Evolutionary conservation across 2,329 filamentous ascomycete genomes (phyloP).

Genomic region (Pseudonectria foliicola): DNA sequence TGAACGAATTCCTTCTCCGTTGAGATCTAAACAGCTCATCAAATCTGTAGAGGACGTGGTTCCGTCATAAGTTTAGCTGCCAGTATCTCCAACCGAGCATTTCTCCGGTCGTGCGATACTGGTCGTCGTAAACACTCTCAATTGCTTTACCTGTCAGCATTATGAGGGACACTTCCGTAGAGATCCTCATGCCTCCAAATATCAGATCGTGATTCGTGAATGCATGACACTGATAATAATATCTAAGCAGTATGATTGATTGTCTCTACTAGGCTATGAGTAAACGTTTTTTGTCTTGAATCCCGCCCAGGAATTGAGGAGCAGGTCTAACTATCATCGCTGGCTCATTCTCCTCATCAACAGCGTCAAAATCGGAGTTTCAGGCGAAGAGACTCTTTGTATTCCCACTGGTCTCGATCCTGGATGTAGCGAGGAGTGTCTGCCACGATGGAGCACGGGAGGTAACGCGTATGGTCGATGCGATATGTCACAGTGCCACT

Average conservation of each 20-base stretch:
- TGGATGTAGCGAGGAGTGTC: slow-evolving; percentile 1
- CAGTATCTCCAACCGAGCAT: too few relatives aligned
- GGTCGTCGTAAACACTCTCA: too few relatives aligned
- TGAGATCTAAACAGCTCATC: too few relatives aligned
- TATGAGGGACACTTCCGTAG: background rate
- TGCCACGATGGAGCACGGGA: slow-evolving; percentile 3
- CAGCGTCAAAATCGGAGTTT: background rate
- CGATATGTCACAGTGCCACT: slow-evolving; percentile 1
- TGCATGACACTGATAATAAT: background rate
- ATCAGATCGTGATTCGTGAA: slow-evolving; percentile 1
- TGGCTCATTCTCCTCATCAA: too few relatives aligned
- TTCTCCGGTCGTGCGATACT: too few relatives aligned
- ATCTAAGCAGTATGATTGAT: background rate
- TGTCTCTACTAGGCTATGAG: background rate
- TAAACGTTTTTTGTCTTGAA: background rate
- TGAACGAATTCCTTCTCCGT: too few relatives aligned
- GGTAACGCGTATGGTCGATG: slow-evolving; percentile 3
- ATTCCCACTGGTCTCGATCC: slow-evolving; percentile 2
- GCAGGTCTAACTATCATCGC: too few relatives aligned
- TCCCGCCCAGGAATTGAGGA: too few relatives aligned
- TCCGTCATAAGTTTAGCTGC: too few relatives aligned
- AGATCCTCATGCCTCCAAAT: background rate
- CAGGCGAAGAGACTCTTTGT: slow-evolving; percentile 1
- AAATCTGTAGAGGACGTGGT: too few relatives aligned
- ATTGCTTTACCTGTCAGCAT: background rate